Evolutionary conservation across 1,284 basidiomycete species (phyloP).

Genomic region (Pterulicium gracile): DNA sequence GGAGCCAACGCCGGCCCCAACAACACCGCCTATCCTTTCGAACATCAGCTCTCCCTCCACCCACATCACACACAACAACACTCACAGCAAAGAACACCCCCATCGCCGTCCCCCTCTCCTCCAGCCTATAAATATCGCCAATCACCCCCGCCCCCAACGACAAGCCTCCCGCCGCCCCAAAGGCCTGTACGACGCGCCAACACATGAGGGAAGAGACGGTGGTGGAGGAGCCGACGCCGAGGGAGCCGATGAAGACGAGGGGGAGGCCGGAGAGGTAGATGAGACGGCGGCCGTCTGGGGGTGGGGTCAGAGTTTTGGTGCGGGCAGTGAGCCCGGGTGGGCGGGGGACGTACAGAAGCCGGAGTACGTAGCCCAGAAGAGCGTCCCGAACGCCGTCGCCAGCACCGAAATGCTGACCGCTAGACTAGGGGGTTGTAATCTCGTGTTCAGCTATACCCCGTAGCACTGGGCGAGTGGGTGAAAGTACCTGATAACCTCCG

Average conservation of each 20-base stretch:
- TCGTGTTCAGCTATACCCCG: too few species aligned
- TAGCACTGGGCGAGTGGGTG: too few species aligned
- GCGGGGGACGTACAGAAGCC: not conserved
- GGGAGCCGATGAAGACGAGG: not conserved
- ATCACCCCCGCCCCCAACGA: conserved; percentile 35
- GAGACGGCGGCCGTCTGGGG: not conserved
- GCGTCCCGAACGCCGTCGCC: not conserved
- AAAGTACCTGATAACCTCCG: not conserved
- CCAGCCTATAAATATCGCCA: conserved; percentile 52
- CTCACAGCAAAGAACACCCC: conserved; percentile 40
- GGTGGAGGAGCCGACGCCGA: not conserved
- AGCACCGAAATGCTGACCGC: not conserved
- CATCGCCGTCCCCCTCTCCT: conserved; percentile 53
- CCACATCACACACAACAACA: too few species aligned
- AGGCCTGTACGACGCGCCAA: not conserved
- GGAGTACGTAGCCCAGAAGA: not conserved
- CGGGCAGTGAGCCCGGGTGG: not conserved
- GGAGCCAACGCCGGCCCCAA: conserved; percentile 36
- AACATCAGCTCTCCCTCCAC: too few species aligned
- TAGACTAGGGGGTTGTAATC: not conserved
- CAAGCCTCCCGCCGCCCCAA: not conserved
- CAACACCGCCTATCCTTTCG: conserved; percentile 33
- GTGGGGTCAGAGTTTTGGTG: too few species aligned
- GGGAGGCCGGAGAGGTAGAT: not conserved
- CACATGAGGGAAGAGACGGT: not conserved